Conservation (phyloP, 2,329 filamentous ascomycete species). For the Claviceps paspali region DNA sequence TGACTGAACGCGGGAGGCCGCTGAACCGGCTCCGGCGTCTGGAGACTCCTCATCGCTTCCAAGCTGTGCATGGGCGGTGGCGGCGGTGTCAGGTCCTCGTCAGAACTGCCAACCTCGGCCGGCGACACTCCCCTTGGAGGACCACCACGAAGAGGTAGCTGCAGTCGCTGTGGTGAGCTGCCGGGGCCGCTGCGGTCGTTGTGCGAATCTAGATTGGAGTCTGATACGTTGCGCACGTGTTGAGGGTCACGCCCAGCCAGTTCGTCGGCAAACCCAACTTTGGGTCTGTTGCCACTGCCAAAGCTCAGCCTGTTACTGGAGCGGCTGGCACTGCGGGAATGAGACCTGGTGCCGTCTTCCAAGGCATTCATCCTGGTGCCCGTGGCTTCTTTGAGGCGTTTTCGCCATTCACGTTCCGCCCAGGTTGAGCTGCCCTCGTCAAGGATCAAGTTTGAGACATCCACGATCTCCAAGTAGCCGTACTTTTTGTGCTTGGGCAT, state of each 20-base stretch:
- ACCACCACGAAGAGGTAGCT: slow-evolving; percentile 23
- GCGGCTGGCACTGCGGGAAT: slow-evolving; percentile 40
- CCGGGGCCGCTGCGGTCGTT: slow-evolving; percentile 11
- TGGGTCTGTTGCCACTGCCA: slow-evolving; percentile 22
- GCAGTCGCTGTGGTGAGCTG: slow-evolving; percentile 19
- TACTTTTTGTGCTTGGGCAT: slow-evolving; percentile 83
- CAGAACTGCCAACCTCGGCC: slow-evolving; percentile 40
- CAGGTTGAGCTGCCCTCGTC: slow-evolving; percentile 61
- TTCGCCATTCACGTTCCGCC: slow-evolving; percentile 82
- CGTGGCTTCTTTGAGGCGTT: slow-evolving; percentile 76
- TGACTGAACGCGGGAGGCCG: slow-evolving; percentile 69
- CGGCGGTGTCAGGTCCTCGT: slow-evolving; percentile 31
- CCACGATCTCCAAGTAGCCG: slow-evolving; percentile 78
- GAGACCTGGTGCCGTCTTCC: slow-evolving; percentile 30
- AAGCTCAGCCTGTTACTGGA: slow-evolving; percentile 42
- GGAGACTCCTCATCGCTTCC: slow-evolving; percentile 37
- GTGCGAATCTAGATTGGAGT: slow-evolving; percentile 20
- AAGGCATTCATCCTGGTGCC: slow-evolving; percentile 58
- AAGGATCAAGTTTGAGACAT: slow-evolving; percentile 68
- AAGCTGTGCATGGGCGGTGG: slow-evolving; percentile 33
- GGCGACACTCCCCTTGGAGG: slow-evolving; percentile 29
- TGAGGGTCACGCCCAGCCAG: slow-evolving; percentile 16
- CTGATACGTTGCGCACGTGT: slow-evolving; percentile 33
- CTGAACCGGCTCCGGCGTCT: slow-evolving; percentile 61
- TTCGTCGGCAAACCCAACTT: slow-evolving; percentile 45